These are phyloP conservation scores for Coemansia sp. DNA, from an alignment of 192 early-diverging fungal species.

Conservation along the genomic window DNA sequence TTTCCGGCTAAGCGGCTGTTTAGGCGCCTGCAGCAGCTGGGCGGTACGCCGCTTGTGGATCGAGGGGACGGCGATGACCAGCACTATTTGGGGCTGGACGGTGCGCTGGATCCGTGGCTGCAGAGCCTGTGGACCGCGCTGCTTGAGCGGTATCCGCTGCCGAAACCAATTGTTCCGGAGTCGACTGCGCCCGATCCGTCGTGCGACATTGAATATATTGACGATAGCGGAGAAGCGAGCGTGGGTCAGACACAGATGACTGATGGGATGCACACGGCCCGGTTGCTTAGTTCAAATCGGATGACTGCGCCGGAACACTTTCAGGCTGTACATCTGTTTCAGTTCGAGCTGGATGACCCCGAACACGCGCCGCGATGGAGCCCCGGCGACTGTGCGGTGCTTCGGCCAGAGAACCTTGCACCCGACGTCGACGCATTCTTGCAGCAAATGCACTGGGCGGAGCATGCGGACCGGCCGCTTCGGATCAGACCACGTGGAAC, in stretches of 20 bases:
- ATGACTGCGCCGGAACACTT: constrained; percentile 79
- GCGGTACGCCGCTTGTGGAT: constrained; percentile 64
- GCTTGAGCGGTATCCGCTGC: constrained; percentile 61
- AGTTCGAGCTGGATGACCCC: constrained; percentile 50
- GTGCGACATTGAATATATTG: constrained; percentile 6
- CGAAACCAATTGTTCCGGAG: constrained; percentile 20
- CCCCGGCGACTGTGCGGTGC: constrained; percentile 79
- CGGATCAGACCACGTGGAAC: background rate
- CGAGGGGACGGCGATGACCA: constrained; percentile 95
- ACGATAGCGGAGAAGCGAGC: background rate
- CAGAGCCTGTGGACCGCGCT: constrained; percentile 69
- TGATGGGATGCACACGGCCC: background rate
- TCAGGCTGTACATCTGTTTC: constrained; percentile 90
- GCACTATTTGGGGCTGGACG: constrained; percentile 90
- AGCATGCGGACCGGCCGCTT: constrained; percentile 44
- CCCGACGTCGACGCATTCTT: constrained; percentile 72
- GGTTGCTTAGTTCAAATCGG: constrained; percentile 58
- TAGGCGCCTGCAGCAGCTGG: constrained; percentile 81
- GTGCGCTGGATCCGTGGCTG: constrained; percentile 88
- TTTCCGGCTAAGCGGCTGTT: constrained; percentile 90
- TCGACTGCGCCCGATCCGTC: constrained; percentile 20
- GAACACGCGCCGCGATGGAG: constrained; percentile 10
- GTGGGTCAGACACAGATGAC: background rate
- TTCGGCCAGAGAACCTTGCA: constrained; percentile 71
- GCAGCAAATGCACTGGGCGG: constrained; percentile 55